Conservation (phyloP, 148 eudicot genomes). For the Polygonum aviculare region DNA sequence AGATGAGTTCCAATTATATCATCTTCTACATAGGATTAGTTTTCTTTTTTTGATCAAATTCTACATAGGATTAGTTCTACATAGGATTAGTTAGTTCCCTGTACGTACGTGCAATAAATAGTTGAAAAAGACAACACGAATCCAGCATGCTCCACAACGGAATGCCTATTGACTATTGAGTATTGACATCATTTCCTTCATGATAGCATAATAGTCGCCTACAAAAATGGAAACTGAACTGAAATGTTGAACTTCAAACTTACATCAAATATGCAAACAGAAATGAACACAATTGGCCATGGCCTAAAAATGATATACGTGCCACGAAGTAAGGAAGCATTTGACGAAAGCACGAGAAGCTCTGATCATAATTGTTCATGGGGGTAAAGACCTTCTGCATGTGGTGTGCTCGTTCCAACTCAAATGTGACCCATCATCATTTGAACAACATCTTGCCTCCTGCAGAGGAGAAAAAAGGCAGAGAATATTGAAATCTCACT, state of each 20-base stretch:
- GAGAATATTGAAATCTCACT: not conserved
- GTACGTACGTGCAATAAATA: too few species aligned
- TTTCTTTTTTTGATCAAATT: too few species aligned
- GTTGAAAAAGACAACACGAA: not conserved
- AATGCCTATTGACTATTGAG: too few species aligned
- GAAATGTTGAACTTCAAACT: not conserved
- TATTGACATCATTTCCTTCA: not conserved
- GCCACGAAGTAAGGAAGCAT: not conserved
- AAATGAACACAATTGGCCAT: not conserved
- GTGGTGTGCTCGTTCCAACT: not conserved
- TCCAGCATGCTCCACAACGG: not conserved
- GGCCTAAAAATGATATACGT: not conserved
- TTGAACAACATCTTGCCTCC: constrained; percentile 8
- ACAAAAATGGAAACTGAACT: not conserved
- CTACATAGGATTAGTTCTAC: too few species aligned
- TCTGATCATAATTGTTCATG: not conserved
- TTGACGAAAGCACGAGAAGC: not conserved
- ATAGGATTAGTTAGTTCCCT: too few species aligned
- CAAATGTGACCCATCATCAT: not conserved
- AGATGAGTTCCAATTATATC: too few species aligned
- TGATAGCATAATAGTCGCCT: not conserved
- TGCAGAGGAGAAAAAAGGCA: constrained; percentile 2
- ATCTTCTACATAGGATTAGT: too few species aligned
- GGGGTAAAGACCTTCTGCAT: not conserved
- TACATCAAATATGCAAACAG: not conserved